Conservation (phyloP, 768 basidiomycete genomes). For the Pleurotus tuber-regium region DNA sequence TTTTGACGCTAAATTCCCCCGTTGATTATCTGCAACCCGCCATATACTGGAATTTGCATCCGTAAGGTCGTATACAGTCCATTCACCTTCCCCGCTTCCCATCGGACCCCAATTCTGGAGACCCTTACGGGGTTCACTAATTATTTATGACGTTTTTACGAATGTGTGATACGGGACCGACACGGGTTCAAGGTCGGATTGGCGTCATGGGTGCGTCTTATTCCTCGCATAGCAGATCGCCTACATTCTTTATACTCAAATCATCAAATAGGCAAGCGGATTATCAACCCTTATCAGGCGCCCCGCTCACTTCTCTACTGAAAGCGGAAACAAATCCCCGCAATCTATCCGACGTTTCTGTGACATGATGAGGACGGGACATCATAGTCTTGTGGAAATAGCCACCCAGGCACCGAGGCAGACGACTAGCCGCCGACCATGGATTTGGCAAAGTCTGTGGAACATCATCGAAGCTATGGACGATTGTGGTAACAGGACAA, state of each 20-base stretch:
- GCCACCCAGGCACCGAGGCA: slow-evolving; percentile 3
- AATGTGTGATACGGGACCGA: too few relatives aligned
- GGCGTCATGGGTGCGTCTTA: neutral
- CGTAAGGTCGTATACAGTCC: too few relatives aligned
- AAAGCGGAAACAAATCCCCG: slow-evolving; percentile 10
- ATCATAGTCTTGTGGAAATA: neutral
- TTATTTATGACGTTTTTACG: too few relatives aligned
- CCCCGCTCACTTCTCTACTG: neutral
- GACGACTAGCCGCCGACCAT: neutral
- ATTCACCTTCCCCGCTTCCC: neutral
- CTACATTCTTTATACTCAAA: neutral
- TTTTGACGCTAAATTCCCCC: too few relatives aligned
- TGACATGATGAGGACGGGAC: neutral
- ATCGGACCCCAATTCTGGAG: neutral
- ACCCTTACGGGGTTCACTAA: neutral
- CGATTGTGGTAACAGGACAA: neutral
- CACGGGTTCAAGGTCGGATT: too few relatives aligned
- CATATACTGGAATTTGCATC: too few relatives aligned
- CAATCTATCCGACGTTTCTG: slow-evolving; percentile 11
- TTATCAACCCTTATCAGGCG: slow-evolving; percentile 5
- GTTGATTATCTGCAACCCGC: too few relatives aligned
- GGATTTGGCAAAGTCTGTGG: neutral
- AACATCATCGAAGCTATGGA: neutral
- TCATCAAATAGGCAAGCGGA: slow-evolving; percentile 3
- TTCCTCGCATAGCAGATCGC: neutral